These are phyloP conservation scores for Backusella circina DNA, from an alignment of 192 early-diverging fungal genomes.

Conservation along the genomic window DNA sequence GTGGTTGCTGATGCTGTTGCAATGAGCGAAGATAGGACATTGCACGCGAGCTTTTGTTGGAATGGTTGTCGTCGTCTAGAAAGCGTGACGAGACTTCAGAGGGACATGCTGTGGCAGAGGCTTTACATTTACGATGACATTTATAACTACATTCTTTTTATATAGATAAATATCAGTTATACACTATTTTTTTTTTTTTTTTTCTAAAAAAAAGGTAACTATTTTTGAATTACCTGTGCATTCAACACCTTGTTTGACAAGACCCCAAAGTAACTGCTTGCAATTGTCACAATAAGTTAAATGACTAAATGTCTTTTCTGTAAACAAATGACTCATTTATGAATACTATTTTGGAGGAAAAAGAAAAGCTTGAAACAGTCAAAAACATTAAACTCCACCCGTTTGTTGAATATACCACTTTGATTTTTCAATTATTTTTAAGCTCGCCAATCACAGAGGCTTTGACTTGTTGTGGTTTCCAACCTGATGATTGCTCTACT, in stretches of 20 bases:
- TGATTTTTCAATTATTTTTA: neutral
- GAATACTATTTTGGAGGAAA: neutral
- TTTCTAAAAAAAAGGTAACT: neutral
- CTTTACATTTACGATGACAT: neutral
- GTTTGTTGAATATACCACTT: too few relatives aligned
- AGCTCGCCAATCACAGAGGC: neutral
- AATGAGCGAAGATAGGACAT: neutral
- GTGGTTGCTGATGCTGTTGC: neutral
- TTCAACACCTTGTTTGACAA: conserved; percentile 61
- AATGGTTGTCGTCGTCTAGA: neutral
- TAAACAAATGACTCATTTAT: conserved; percentile 48
- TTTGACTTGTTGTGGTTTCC: neutral
- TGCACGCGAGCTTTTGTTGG: neutral
- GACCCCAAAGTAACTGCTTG: conserved; percentile 70
- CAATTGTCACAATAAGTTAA: conserved; percentile 70
- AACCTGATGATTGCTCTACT: neutral
- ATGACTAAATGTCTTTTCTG: conserved; percentile 53
- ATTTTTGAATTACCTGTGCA: conserved; percentile 45
- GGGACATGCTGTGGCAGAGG: neutral
- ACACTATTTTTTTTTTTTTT: neutral
- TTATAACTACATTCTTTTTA: neutral
- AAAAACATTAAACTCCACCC: neutral
- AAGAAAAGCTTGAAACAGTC: neutral
- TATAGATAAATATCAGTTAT: neutral
- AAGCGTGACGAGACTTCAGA: neutral